Conservation (phyloP, 2,329 filamentous ascomycete species). For the Chrysoporthe cubensis region DNA sequence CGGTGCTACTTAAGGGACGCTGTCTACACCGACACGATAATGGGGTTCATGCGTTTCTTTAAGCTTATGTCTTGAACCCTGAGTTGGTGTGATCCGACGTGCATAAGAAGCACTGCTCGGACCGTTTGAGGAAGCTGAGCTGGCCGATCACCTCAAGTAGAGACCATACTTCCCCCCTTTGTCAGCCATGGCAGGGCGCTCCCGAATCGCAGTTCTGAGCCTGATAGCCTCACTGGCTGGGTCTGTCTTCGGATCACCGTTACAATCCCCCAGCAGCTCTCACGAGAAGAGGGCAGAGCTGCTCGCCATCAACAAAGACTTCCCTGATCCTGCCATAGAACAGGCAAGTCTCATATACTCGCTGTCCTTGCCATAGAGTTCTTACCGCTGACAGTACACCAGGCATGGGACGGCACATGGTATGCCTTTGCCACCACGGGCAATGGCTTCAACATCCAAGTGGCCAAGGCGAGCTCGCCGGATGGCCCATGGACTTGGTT, state of each 20-base stretch:
- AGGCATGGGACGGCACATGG: constrained; percentile 50
- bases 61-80: not conserved
- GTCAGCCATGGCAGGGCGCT: constrained; percentile 13
- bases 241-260: constrained; percentile 14
- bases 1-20: constrained; percentile 19
- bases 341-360: constrained; percentile 35
- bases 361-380: too few species aligned
- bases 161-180: not conserved
- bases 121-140: not conserved
- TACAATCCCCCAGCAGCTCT: not conserved
- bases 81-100: not conserved
- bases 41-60: not conserved
- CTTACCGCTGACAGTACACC: not conserved
- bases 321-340: constrained; percentile 59
- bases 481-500: constrained; percentile 51
- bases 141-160: not conserved
- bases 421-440: constrained; percentile 62
- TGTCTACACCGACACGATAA: constrained; percentile 1
- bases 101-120: not conserved
- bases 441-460: constrained; percentile 52
- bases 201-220: constrained; percentile 15
- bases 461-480: constrained; percentile 54
- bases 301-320: constrained; percentile 42
- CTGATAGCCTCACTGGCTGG: constrained; percentile 19
- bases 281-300: constrained; percentile 22